phyloP scores from a whole-genome alignment of 495 filamentous ascomycete genomes.

The Xylaria longipes region DNA sequence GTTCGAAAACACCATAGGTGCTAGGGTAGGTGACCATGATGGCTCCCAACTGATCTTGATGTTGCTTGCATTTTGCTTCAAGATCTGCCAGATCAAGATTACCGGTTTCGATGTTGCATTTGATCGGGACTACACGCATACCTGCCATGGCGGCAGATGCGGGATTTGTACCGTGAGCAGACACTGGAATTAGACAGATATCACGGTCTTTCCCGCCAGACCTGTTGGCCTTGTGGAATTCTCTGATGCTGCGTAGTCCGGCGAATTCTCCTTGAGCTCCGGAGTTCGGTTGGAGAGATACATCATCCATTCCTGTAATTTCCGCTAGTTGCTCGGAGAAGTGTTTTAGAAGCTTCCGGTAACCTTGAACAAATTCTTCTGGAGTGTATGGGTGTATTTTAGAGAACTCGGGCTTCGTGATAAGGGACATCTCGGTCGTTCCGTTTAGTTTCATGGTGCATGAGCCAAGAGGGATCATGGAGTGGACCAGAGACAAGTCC shows the following conservation, averaged over 20 bases:
- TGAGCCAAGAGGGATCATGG: conserved; percentile 98
- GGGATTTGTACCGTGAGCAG: conserved; percentile 96
- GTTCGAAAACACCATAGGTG: conserved; percentile 97
- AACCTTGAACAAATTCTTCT: conserved; percentile 67
- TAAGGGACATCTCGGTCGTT: conserved; percentile 89
- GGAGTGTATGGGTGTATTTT: conserved; percentile 87
- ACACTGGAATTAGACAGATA: conserved; percentile 95
- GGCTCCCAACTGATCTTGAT: conserved; percentile 84
- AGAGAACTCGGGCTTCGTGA: conserved; percentile 85
- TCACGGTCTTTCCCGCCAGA: conserved; percentile 69
- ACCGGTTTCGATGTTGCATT: conserved; percentile 86
- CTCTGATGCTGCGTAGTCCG: conserved; percentile 89
- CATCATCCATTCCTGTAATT: conserved; percentile 90
- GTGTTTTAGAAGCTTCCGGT: conserved; percentile 70
- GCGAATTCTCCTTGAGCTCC: conserved; percentile 97
- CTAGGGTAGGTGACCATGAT: conserved; percentile 99
- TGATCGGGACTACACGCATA: conserved; percentile 94
- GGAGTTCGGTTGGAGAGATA: conserved; percentile 95
- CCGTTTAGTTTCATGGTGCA: conserved; percentile 99
- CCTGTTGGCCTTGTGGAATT: conserved; percentile 73
- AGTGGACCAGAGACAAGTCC: conserved; percentile 93
- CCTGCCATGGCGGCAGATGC: conserved; percentile 97
- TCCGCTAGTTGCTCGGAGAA: conserved; percentile 77
- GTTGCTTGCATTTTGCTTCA: conserved; percentile 84
- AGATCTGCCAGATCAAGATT: conserved; percentile 91